These are phyloP conservation scores for Hypoxylon rickii DNA, from an alignment of 495 filamentous ascomycete species.

Conservation along the genomic window DNA sequence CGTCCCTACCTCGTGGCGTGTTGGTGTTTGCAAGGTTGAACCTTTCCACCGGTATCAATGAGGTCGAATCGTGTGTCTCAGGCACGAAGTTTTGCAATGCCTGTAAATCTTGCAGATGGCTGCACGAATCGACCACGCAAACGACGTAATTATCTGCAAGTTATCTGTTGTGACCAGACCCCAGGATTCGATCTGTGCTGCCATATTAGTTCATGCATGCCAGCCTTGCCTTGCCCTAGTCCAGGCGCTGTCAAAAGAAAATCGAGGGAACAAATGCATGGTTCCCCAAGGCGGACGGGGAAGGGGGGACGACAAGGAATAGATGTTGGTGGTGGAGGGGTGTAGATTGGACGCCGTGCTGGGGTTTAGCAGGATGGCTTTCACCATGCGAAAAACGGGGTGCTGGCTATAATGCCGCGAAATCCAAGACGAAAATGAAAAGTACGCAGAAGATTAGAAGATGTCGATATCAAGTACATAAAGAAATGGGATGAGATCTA, in stretches of 20 bases:
- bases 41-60: conserved; percentile 29
- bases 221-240: conserved; percentile 38
- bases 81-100: conserved; percentile 27
- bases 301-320: conserved; percentile 32
- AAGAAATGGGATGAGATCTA: not conserved
- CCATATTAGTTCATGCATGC: conserved; percentile 37
- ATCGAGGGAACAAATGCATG: conserved; percentile 32
- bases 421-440: conserved; percentile 1
- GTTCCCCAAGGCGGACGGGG: conserved; percentile 32
- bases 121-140: conserved; percentile 31
- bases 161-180: conserved; percentile 31
- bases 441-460: conserved; percentile 11
- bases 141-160: conserved; percentile 36
- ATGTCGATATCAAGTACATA: no score
- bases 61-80: conserved; percentile 32
- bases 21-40: conserved; percentile 35
- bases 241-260: conserved; percentile 32
- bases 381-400: conserved; percentile 13
- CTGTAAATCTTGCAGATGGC: conserved; percentile 33
- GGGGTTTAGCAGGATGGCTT: conserved; percentile 25
- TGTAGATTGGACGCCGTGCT: conserved; percentile 18
- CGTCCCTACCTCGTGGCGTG: conserved; percentile 29
- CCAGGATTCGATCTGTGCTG: conserved; percentile 33
- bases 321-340: conserved; percentile 28
- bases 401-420: conserved; percentile 14